Evolutionary conservation across 148 eudicot species (phyloP), one percentile per base, ranked within the genome.

Genomic region (Limonium bicolor): DNA sequence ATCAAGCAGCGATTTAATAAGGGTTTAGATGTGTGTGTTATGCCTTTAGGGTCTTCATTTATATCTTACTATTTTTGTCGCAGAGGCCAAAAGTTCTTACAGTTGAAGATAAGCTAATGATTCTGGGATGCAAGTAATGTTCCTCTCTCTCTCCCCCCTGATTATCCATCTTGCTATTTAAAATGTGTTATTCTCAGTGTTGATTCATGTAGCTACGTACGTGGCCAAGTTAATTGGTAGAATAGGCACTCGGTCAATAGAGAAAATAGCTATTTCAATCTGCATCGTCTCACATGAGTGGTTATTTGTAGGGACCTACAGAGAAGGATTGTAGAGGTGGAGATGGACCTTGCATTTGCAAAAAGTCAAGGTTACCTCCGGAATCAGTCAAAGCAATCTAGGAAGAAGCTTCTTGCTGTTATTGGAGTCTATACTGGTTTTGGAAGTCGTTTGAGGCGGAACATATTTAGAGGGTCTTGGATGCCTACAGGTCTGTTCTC

Each of bases 381-480:
- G 54, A 77, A 62, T 50, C 78, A 78, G 49, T 46, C 58, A 30
- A 52, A 62, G 51, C 65, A 62, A 60, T 78, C 50, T 8, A 29
- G 80, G 27, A 56, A 56, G 58, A 78, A 65, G 68, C 67, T 73
- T 57, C 94, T 92, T 46, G 95, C 95, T 63, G 94, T 92, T 36
- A 76, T 92, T 53, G 95, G 99, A 62, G 78, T 92, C 53, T 92
- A 78, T 67, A 92, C 95, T 37, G 95, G 94, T 36, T 92, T 92
- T 70, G 95, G 99, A 15, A 74, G 95, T 64, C 88, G 64, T 39
- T 64, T 92, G 60, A 64, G 64, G 48, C 78, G 99, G 53, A 92
- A 81, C 59, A 53, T 51, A 27, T 73, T 81, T 47, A 82, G 99
- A 58, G 95, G 80, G 12, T 78, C 94, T 14, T 78, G 90, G 95